Percentiles rank a stretch among this genome's conserved stretches.
Evolutionary conservation across 139 green algal genomes (phyloP).

Genomic region (Tetradesmus lagerheimii): DNA sequence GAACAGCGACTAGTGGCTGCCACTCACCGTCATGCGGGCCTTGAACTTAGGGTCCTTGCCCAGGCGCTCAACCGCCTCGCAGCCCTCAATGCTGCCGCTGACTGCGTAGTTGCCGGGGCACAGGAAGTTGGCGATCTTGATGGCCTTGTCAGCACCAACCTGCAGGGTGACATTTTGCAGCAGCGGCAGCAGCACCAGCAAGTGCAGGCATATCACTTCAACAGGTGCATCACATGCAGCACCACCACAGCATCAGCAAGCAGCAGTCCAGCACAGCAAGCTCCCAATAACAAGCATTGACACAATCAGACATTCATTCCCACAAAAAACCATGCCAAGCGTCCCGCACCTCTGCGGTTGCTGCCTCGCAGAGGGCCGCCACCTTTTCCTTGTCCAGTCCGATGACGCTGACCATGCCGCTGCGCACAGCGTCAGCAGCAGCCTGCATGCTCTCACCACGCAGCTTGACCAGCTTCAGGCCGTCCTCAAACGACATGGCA

Average conservation of each 20-base stretch:
- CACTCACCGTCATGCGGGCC: slow-evolving; percentile 79
- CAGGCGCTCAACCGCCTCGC: slow-evolving; percentile 86
- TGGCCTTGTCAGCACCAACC: slow-evolving; percentile 74
- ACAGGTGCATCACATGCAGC: neutral
- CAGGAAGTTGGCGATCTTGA: slow-evolving; percentile 98
- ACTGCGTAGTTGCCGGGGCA: slow-evolving; percentile 99
- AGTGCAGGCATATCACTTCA: neutral
- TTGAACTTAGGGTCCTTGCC: slow-evolving; percentile 89
- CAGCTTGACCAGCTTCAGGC: slow-evolving; percentile 94
- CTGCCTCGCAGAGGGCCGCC: slow-evolving; percentile 86
- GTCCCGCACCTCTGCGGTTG: slow-evolving; percentile 75
- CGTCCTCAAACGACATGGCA: slow-evolving; percentile 92
- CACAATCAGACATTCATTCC: neutral
- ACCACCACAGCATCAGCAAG: neutral
- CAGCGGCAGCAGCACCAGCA: slow-evolving; percentile 45
- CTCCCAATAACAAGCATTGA: no score
- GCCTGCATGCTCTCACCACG: slow-evolving; percentile 98
- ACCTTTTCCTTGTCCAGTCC: slow-evolving; percentile 93
- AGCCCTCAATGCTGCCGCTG: slow-evolving; percentile 88
- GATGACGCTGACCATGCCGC: slow-evolving; percentile 96
- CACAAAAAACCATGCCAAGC: neutral
- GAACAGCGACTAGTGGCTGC: no score
- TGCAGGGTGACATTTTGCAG: neutral
- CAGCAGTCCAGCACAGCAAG: no score
- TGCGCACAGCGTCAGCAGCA: slow-evolving; percentile 90